Evolutionary conservation across 108 stramenopile genomes (phyloP).

Genomic region (Asterionellopsis glacialis): DNA sequence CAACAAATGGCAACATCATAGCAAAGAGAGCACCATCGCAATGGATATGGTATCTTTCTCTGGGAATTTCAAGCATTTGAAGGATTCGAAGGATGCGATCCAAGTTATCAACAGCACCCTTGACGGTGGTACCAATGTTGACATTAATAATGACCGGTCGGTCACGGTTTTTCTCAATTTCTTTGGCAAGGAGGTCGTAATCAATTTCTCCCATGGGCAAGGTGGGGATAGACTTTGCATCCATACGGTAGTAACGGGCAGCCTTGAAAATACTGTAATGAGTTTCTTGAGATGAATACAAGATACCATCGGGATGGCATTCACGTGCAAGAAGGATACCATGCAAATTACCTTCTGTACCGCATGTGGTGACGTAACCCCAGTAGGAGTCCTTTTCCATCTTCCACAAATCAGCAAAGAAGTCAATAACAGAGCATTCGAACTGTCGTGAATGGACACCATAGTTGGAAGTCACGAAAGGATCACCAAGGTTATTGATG

Average conservation of each 20-base stretch:
- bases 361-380: conserved; percentile 90
- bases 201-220: conserved; percentile 89
- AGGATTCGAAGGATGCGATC: conserved; percentile 81
- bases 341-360: conserved; percentile 87
- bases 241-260: conserved; percentile 85
- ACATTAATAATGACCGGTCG: conserved; percentile 83
- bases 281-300: conserved; percentile 73
- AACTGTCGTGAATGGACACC: conserved; percentile 83
- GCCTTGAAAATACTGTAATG: conserved; percentile 88
- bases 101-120: conserved; percentile 87
- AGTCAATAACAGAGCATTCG: conserved; percentile 85
- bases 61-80: conserved; percentile 59
- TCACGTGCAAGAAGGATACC: conserved; percentile 81
- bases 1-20: conserved; percentile 89
- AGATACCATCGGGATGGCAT: conserved; percentile 81
- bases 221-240: conserved; percentile 75
- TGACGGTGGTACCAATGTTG: conserved; percentile 89
- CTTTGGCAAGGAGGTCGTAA: conserved; percentile 61
- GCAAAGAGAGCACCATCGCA: conserved; percentile 87
- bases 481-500: conserved; percentile 88
- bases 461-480: conserved; percentile 81
- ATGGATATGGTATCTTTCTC: conserved; percentile 83
- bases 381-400: conserved; percentile 62
- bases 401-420: conserved; percentile 84
- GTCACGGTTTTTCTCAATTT: conserved; percentile 68